Evolutionary conservation across 352 stramenopile genomes (phyloP).

Genomic region (Pythium phragmiticola): DNA sequence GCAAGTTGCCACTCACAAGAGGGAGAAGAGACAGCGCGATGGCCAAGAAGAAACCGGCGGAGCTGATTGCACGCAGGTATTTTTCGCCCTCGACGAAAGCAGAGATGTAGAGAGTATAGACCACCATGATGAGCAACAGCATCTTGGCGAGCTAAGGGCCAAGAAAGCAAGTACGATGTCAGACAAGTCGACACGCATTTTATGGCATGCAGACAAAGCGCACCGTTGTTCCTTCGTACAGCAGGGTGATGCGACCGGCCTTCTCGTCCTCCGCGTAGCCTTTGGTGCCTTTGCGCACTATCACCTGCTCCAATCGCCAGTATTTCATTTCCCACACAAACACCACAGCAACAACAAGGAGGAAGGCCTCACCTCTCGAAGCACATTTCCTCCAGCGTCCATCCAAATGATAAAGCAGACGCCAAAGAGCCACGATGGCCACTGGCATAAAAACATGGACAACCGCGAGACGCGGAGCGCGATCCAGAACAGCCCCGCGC

Average conservation of each 20-base stretch:
- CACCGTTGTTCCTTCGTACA: conserved; percentile 65
- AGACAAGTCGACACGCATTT: not conserved
- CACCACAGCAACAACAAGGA: not conserved
- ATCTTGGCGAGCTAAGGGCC: conserved; percentile 52
- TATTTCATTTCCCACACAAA: not conserved
- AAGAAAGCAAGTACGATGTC: not conserved
- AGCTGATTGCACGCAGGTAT: conserved; percentile 51
- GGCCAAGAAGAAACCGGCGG: conserved; percentile 67
- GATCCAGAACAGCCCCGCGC: conserved; percentile 67
- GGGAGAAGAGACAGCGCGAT: conserved; percentile 55
- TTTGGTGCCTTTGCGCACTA: conserved; percentile 58
- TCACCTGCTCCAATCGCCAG: conserved; percentile 24
- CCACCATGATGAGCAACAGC: conserved; percentile 61
- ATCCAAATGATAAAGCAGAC: conserved; percentile 78
- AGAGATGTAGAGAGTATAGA: conserved; percentile 76
- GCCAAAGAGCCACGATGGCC: conserved; percentile 69
- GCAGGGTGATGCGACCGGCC: conserved; percentile 51
- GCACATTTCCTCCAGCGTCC: conserved; percentile 57
- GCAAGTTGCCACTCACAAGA: conserved; percentile 34
- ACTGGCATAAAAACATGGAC: conserved; percentile 60
- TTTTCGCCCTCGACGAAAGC: conserved; percentile 52
- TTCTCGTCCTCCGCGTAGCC: conserved; percentile 69
- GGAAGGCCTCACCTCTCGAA: conserved; percentile 37
- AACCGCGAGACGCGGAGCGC: conserved; percentile 56
- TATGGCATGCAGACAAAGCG: not conserved